These are phyloP conservation scores for Multifurca ochricompacta DNA, from an alignment of 768 basidiomycete genomes.

Conservation along the genomic window DNA sequence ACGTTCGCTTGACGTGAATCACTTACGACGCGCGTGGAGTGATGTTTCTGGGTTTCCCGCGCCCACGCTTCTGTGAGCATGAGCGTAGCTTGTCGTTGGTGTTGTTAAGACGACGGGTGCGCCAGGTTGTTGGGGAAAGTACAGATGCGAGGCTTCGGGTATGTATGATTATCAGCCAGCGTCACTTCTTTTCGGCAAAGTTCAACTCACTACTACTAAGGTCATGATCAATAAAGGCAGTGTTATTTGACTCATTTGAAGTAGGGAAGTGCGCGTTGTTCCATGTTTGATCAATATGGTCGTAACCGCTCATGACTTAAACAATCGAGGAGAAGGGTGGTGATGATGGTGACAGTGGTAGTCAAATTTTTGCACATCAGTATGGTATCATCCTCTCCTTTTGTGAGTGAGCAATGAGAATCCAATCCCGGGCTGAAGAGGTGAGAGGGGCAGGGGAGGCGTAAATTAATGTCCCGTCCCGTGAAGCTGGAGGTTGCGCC, in stretches of 20 bases:
- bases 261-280: neutral
- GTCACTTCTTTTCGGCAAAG: neutral
- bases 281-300: neutral
- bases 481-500: neutral
- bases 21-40: neutral
- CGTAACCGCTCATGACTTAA: neutral
- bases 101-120: neutral
- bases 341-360: neutral
- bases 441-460: no score
- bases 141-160: neutral
- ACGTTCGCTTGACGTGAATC: no score
- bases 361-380: neutral
- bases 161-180: neutral
- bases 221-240: neutral
- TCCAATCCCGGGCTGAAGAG: neutral
- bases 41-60: neutral
- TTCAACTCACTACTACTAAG: neutral
- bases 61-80: neutral
- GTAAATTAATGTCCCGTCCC: neutral
- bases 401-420: neutral
- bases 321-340: neutral
- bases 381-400: neutral
- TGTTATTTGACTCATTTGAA: neutral
- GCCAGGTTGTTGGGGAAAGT: neutral
- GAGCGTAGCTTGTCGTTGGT: neutral